Base-by-base conservation (phyloP, 2,329 filamentous ascomycete species). In the Hypoxylon sp. region DNA sequence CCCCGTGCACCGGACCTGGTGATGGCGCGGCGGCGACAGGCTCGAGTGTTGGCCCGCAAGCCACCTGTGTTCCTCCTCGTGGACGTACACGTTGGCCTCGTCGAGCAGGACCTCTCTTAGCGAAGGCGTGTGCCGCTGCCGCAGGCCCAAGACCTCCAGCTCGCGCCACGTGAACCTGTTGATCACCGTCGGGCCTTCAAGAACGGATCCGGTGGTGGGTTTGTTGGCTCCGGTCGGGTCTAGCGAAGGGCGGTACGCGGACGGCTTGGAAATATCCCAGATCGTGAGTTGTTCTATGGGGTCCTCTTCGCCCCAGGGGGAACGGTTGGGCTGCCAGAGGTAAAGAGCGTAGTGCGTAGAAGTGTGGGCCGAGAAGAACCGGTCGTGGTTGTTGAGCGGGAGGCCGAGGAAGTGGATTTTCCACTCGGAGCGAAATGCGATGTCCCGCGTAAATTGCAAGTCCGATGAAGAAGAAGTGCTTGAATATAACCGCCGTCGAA, bases 341-440 rank as follows among this genome's bases (percentile, higher is more conserved):
- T 90, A 91, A 13, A 90, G 80, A 42, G 83, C 87, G 77, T 90
- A 91, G 74, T 91, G 88, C 0, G 82, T 87, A 13, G 81, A 74
- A 52, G 82, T 90, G 74, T 91, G 89, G 0, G 85, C 79, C 9
- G 87, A 90, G 77, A 87, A 89, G 81, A 90, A 89, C n/a, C 88
- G 85, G 74, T 89, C 87, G 42, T 82, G 79, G n/a, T 82, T 79
- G 71, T 84, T 86, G 5, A 89, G 74, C 0, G 87, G 83, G 53
- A 89, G 80, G 9, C 87, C 87, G 1, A 87, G 78, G 72, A 85
- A 85, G 77, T 89, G 85, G 39, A 90, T 85, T 73, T 87, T 87
- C 86, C 86, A 91, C 74, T 90, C 87, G 48, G 83, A 86, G 55
- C 87, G 85, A 60, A 86, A 86, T 0, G 76, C 77, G 57, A 88